A percentile compares a stretch with the other conserved stretches of the same genome.
phyloP scores from a whole-genome alignment of 768 basidiomycete species.

The Boletales sp. region DNA sequence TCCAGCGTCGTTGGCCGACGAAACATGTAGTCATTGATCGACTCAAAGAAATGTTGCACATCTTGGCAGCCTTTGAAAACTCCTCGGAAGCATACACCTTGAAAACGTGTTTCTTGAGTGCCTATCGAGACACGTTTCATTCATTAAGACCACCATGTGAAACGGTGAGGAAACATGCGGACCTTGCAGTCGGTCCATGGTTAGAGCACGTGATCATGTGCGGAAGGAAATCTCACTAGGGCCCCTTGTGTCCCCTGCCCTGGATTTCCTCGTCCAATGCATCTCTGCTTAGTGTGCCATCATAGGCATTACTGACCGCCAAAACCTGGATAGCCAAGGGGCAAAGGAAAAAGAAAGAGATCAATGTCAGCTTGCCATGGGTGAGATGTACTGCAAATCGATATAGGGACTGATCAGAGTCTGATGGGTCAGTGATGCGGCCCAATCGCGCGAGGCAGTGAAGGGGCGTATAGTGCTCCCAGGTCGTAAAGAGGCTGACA shows the following conservation, averaged over 20 bases:
- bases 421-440: slow-evolving; percentile 31
- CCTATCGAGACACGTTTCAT: slow-evolving; percentile 30
- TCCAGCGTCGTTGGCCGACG: slow-evolving; percentile 59
- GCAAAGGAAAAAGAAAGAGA: too few relatives aligned
- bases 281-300: slow-evolving; percentile 6
- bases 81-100: slow-evolving; percentile 58
- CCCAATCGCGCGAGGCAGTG: slow-evolving; percentile 56
- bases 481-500: slow-evolving; percentile 60
- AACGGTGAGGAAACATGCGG: slow-evolving; percentile 22
- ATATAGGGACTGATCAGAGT: slow-evolving; percentile 42
- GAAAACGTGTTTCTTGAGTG: slow-evolving; percentile 64
- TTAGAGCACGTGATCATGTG: slow-evolving; percentile 65
- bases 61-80: slow-evolving; percentile 58
- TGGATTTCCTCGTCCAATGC: too few relatives aligned
- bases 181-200: slow-evolving; percentile 69
- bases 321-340: slow-evolving; percentile 7
- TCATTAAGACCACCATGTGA: slow-evolving; percentile 34
- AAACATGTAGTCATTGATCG: slow-evolving; percentile 66
- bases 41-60: slow-evolving; percentile 61
- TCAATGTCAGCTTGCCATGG: slow-evolving; percentile 2
- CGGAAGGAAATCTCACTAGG: too few relatives aligned
- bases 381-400: slow-evolving; percentile 66
- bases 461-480: slow-evolving; percentile 63
- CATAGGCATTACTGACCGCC: slow-evolving; percentile 4
- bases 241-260: too few relatives aligned